A percentile compares a stretch with the other conserved stretches of the same genome.
Conservation (phyloP, 345 rosid species). For the Aquilaria sinensis region DNA sequence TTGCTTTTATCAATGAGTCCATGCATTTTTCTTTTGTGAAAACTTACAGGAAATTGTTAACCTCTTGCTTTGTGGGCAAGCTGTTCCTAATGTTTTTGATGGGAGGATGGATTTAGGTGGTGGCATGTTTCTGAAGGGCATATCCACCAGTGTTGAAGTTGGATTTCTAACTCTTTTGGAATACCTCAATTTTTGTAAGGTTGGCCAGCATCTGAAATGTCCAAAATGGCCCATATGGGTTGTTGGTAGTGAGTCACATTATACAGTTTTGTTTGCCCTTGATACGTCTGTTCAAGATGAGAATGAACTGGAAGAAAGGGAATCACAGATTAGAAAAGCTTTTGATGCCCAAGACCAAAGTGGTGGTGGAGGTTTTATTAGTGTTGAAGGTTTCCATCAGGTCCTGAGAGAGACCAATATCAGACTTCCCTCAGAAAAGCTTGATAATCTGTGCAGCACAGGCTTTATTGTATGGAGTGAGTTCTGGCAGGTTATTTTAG, state of each 20-base stretch:
- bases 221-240: constrained; percentile 99
- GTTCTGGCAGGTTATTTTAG: constrained; percentile 90
- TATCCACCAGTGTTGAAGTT: constrained; percentile 77
- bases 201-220: constrained; percentile 85
- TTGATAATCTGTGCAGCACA: constrained; percentile 57
- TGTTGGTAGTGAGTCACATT: constrained; percentile 97
- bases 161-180: constrained; percentile 96
- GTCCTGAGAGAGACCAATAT: constrained; percentile 60
- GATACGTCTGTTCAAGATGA: constrained; percentile 86
- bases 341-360: constrained; percentile 96
- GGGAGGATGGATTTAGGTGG: constrained; percentile 98
- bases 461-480: constrained; percentile 98
- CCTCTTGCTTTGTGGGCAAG: constrained; percentile 89
- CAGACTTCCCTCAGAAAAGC: constrained; percentile 60
- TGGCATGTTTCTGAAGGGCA: constrained; percentile 88
- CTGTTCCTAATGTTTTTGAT: constrained; percentile 93
- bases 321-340: constrained; percentile 78
- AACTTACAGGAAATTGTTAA: constrained; percentile 80
- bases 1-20: neutral
- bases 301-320: constrained; percentile 93
- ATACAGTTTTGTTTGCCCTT: constrained; percentile 89
- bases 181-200: constrained; percentile 93
- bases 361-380: constrained; percentile 98
- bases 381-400: constrained; percentile 91
- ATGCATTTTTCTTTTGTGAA: neutral